Conservation (phyloP, 805 yeast genomes). For the Sugiyamaella lignohabitans region DNA sequence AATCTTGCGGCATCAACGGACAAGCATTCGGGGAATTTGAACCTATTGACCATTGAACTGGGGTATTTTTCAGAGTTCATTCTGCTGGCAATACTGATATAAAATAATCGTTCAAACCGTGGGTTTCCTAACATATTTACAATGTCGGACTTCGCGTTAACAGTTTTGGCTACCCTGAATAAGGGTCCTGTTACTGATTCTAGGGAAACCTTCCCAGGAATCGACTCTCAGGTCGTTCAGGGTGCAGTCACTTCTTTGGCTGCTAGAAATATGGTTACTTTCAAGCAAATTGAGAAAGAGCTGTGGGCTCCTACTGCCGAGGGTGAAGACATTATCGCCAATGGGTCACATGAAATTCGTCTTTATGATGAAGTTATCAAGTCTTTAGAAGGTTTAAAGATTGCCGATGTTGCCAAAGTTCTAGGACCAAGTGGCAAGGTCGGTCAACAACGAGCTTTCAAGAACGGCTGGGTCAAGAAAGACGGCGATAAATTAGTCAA, state of each 20-base stretch:
- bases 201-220: constrained; percentile 54
- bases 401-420: constrained; percentile 56
- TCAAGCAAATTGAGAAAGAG: constrained; percentile 67
- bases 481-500: constrained; percentile 74
- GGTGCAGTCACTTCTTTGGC: constrained; percentile 82
- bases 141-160: constrained; percentile 26
- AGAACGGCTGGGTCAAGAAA: constrained; percentile 92
- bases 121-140: no score
- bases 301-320: constrained; percentile 70
- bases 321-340: constrained; percentile 66
- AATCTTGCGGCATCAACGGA: no score
- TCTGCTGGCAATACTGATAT: no score
- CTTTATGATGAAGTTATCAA: constrained; percentile 64
- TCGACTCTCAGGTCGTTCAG: constrained; percentile 30
- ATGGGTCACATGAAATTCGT: constrained; percentile 89
- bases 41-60: no score
- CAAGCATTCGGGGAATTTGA: no score
- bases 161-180: constrained; percentile 59
- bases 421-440: constrained; percentile 75
- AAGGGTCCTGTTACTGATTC: constrained; percentile 66
- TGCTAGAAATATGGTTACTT: constrained; percentile 75
- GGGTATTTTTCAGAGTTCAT: no score
- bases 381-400: constrained; percentile 71
- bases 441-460: constrained; percentile 97
- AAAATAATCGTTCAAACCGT: no score